Percentiles rank a stretch among this genome's conserved stretches.
phyloP scores from a whole-genome alignment of 306 rosid species.

The Cicer bijugum region DNA sequence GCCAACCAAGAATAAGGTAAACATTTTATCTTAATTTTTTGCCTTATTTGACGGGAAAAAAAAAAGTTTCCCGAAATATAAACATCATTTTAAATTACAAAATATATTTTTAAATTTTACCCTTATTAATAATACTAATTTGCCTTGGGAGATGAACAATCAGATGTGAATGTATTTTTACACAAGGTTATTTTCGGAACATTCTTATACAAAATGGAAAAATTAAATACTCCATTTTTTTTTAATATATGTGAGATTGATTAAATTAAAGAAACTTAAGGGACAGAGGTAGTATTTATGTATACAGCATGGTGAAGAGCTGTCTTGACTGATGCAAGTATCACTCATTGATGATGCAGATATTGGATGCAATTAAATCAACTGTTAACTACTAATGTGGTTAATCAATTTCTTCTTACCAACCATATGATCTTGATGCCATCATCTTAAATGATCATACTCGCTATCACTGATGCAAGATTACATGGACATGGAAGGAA shows the following conservation, averaged over 20 bases:
- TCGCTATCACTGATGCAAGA: constrained; percentile 8
- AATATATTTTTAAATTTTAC: no score
- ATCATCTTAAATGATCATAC: constrained; percentile 25
- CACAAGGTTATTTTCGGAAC: no score
- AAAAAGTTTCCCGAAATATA: no score
- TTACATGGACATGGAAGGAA: neutral
- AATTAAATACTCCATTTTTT: no score
- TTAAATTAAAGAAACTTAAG: neutral
- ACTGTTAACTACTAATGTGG: constrained; percentile 67
- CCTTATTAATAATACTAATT: no score
- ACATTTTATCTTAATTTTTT: neutral
- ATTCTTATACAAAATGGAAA: no score
- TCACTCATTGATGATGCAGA: constrained; percentile 59
- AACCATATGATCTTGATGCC: constrained; percentile 20
- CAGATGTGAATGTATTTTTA: no score
- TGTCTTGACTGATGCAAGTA: constrained; percentile 34
- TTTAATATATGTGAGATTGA: no score
- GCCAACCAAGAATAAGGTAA: constrained; percentile 94
- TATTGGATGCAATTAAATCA: constrained; percentile 90
- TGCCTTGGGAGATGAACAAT: no score
- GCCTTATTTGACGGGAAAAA: no score
- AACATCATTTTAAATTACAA: no score
- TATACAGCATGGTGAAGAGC: constrained; percentile 4
- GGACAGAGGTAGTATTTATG: neutral
- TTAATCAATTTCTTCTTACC: neutral